Percentiles rank a stretch among this genome's conserved stretches.
These are phyloP conservation scores for Leishmania major DNA, from an alignment of 208 protist species.

Conservation along the genomic window DNA sequence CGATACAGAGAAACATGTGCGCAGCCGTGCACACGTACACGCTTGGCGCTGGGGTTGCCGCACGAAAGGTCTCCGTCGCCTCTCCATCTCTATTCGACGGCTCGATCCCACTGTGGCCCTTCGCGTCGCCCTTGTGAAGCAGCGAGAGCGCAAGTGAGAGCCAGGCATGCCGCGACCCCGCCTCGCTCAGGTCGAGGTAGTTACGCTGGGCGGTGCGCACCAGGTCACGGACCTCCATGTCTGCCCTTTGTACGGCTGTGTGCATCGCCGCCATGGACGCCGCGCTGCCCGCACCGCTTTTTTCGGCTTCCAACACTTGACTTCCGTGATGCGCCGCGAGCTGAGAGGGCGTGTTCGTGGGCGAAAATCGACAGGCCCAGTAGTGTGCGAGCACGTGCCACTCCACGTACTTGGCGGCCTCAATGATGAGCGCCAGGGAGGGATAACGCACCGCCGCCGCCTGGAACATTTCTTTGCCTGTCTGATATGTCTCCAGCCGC, in stretches of 20 bases:
- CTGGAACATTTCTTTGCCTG: constrained; percentile 71
- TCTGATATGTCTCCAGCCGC: constrained; percentile 56
- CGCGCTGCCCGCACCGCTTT: background rate
- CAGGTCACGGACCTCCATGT: constrained; percentile 27
- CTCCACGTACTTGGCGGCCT: constrained; percentile 84
- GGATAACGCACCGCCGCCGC: constrained; percentile 57
- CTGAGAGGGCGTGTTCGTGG: background rate
- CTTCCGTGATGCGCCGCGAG: too few relatives aligned
- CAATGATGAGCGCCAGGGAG: constrained; percentile 69
- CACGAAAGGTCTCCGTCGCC: background rate
- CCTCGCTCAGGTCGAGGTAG: constrained; percentile 40
- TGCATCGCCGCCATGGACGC: background rate
- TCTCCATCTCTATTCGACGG: background rate
- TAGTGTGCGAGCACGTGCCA: constrained; percentile 43
- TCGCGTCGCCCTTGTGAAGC: background rate
- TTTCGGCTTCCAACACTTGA: background rate
- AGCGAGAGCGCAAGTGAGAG: constrained; percentile 33
- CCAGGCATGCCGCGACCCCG: constrained; percentile 34
- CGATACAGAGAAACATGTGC: constrained; percentile 60
- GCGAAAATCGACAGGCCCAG: constrained; percentile 16
- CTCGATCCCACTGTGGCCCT: background rate
- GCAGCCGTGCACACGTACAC: constrained; percentile 66
- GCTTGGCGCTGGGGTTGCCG: background rate
- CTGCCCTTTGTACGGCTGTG: background rate
- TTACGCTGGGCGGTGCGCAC: constrained; percentile 36